Base-by-base conservation (phyloP, 371 early-diverging fungal genomes). In the Basidiobolus meristosporus region DNA sequence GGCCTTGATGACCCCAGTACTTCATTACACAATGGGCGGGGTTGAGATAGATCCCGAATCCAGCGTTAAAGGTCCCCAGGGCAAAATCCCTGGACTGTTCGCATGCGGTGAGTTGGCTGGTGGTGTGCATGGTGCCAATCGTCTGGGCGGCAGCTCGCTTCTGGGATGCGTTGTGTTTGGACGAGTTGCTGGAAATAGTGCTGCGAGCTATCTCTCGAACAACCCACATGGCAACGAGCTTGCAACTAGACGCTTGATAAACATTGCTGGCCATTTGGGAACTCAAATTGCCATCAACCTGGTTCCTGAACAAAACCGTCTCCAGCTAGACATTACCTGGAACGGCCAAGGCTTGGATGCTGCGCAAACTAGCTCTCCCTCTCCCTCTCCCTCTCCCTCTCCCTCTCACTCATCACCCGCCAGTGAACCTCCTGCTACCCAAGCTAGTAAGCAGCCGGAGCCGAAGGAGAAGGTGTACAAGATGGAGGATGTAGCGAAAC, bases 11-110 rank as follows among this genome's bases (percentile, higher is more conserved):
- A 76, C 82, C 44, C 93, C 92, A 17, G 85, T 86, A 28, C 73
- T 90, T 35, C 96, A 95, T 60, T 95, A 88, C 49, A 89, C 93
- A 17, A 92, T 92, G 93, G 95, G 95, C 62, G 95, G 95, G 58
- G 69, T 91, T 42, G 81, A 84, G 48, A 86, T 92, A 50, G 80
- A 82, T 41, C 78, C 79, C 26, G 54, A 70, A 14, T 65, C 86
- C 36, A 69, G 68, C 43, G 80, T 91, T 44, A 68, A 84, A 50
- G 55, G 54, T 31, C 47, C 56, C 22, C 42, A 62, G n/a, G 65
- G 65, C 37, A 39, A n/a, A n/a, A n/a, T 70, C 22, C 68, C 74
- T 14, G 92, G 96, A 48, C 65, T 93, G 40, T 85, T 77, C 48
- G 96, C 85, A 23, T 82, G 86, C 41, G 91, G 91, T 49, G 91